Evolutionary conservation across 345 rosid genomes (phyloP), one percentile per base, ranked within the genome.

Genomic region (Syzygium aromaticum): DNA sequence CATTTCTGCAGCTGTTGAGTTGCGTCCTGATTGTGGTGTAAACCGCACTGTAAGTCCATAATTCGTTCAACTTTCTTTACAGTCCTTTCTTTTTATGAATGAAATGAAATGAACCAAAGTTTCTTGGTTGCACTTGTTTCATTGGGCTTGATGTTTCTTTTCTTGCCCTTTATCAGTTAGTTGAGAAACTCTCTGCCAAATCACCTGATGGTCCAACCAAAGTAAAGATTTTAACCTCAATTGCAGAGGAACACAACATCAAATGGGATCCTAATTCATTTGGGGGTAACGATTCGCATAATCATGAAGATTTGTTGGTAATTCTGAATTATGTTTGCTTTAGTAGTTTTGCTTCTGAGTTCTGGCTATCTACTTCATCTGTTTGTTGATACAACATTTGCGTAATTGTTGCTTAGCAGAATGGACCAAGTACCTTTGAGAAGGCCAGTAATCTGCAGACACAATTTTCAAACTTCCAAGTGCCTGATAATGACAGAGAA

Each of bases 191-290:
- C 84, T 95, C 99, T 89, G 94, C 91, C 85, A 93, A 91, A 87
- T 93, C 99, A 88, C 99, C 98, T 86, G 98, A 95, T 93, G 96
- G 94, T 89, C 95, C 93, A 49, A 92, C 95, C 8, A 98, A 95
- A 91, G 52, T 94, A 38, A 95, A 95, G 92, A 86, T 96, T 88
- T 89, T 98, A 89, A 93, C 88, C 77, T 92, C 93, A 88, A 98
- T 96, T 88, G 99, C 98, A 40, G 91, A 90, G 88, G 97, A 98
- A 86, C 95, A 96, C 87, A 92, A 96, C 84, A 86, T 98, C 86
- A 91, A 91, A 51, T 98, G 99, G 99, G 94, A 96, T 84, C 90
- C 96, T 38, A 90, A 87, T 59, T 91, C 95, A 85, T 91, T 94
- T 87, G 97, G 88, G 86, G 95, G 93, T 88, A 88, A 92, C 49